Base-by-base conservation (phyloP, 1,284 basidiomycete genomes). In the Cutaneotrichosporon sp. region DNA sequence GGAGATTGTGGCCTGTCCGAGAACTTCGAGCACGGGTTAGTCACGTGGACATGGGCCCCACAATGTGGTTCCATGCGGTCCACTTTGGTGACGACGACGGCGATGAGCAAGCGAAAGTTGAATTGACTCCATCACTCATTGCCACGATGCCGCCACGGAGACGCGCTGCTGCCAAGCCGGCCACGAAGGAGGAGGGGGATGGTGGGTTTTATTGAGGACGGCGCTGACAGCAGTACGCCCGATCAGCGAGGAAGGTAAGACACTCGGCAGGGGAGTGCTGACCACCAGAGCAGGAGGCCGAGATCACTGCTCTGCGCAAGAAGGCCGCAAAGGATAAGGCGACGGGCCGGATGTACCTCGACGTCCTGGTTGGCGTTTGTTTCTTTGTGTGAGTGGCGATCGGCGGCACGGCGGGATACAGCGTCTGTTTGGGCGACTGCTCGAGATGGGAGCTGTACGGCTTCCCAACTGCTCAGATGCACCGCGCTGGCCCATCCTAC, bases 231-330 rank as follows among this genome's bases (percentile, higher is more conserved):
- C 51, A 59, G 59, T 37, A n/a, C 39, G 29, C 6, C 58, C 55
- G 12, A 52, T 54, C 35, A 46, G 29, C 37, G 54, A 61, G 35
- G 61, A 68, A 50, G 60, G 65, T 65, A 19, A 3, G 45, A 17
- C 31, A n/a, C n/a, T n/a, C n/a, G n/a, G n/a, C n/a, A n/a, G n/a
- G n/a, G n/a, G n/a, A n/a, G n/a, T n/a, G n/a, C 48, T 49, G 22
- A 49, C 39, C 8, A 14, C 10, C 49, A 71, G 69, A 67, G 43
- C 70, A 72, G 55, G 68, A 69, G 8, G 51, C 56, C 7, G 63
- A 68, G 57, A 70, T 72, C 49, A 25, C 29, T 14, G 20, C 52
- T 2, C 45, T 72, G n/a, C 41, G 60, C 26, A 20, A 27, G 14
- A 63, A 63, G 59, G 64, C 66, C 22, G 53, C 42, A 3, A 26